Evolutionary conservation across 768 basidiomycete genomes (phyloP).

Genomic region (Auriculariales sp.): DNA sequence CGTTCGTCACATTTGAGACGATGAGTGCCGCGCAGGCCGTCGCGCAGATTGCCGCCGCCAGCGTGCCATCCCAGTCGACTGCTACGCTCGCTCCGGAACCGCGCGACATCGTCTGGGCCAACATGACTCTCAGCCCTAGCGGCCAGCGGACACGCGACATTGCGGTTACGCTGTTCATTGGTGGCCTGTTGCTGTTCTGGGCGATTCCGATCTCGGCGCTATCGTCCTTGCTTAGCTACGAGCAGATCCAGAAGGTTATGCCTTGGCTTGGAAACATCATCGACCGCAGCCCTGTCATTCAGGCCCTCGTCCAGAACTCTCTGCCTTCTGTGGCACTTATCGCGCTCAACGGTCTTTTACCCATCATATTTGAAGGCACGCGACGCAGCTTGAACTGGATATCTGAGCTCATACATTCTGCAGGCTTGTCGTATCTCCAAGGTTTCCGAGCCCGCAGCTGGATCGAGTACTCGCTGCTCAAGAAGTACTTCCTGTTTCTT

Average conservation of each 20-base stretch:
- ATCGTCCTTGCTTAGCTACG: slow-evolving; percentile 77
- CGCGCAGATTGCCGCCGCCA: slow-evolving; percentile 66
- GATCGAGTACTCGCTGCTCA: slow-evolving; percentile 84
- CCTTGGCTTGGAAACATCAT: slow-evolving; percentile 83
- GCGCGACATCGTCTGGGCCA: slow-evolving; percentile 89
- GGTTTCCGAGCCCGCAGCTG: slow-evolving; percentile 82
- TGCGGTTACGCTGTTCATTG: slow-evolving; percentile 55
- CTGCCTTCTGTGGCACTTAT: slow-evolving; percentile 86
- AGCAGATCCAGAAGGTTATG: slow-evolving; percentile 80
- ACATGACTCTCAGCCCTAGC: slow-evolving; percentile 54
- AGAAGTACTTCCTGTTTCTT: slow-evolving; percentile 93
- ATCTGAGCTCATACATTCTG: slow-evolving; percentile 6
- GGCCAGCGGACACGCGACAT: slow-evolving; percentile 51
- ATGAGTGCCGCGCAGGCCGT: slow-evolving; percentile 94
- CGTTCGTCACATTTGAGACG: slow-evolving; percentile 94
- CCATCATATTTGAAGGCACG: slow-evolving; percentile 78
- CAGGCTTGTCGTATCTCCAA: slow-evolving; percentile 73
- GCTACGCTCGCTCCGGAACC: slow-evolving; percentile 84
- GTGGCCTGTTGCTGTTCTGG: slow-evolving; percentile 79
- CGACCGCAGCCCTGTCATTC: slow-evolving; percentile 62
- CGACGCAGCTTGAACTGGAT: background rate
- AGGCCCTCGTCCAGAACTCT: slow-evolving; percentile 88
- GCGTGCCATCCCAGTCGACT: slow-evolving; percentile 45
- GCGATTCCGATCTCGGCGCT: slow-evolving; percentile 78
- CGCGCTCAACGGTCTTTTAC: slow-evolving; percentile 73